These are phyloP conservation scores for Aspergillus vadensis DNA, from an alignment of 2,329 filamentous ascomycete genomes.

Conservation along the genomic window DNA sequence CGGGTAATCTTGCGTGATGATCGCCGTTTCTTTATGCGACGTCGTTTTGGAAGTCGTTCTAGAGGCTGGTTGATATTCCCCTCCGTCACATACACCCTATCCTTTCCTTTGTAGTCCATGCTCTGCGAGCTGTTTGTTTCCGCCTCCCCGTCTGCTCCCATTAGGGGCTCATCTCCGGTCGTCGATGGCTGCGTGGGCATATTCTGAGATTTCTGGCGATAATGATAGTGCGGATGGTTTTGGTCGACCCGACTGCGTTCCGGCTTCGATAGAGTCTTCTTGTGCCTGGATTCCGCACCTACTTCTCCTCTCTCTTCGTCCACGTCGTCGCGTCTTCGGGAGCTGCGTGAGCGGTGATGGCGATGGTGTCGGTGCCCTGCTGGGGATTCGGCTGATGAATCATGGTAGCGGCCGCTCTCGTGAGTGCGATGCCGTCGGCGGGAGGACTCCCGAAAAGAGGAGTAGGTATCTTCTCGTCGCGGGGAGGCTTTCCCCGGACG, in stretches of 20 bases:
- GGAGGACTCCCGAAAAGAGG: slow-evolving; percentile 67
- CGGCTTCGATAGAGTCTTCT: slow-evolving; percentile 84
- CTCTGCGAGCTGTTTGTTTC: slow-evolving; percentile 65
- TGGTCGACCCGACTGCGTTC: slow-evolving; percentile 83
- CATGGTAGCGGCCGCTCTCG: slow-evolving; percentile 61
- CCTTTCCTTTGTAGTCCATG: slow-evolving; percentile 54
- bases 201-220: slow-evolving; percentile 88
- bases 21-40: slow-evolving; percentile 56
- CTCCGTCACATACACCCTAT: slow-evolving; percentile 36
- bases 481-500: slow-evolving; percentile 66
- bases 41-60: slow-evolving; percentile 43
- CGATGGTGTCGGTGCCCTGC: slow-evolving; percentile 42
- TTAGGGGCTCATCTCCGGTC: slow-evolving; percentile 85
- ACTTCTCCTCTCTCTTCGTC: slow-evolving; percentile 59
- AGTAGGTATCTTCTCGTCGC: slow-evolving; percentile 60
- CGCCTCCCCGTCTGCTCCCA: slow-evolving; percentile 64
- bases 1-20: slow-evolving; percentile 64
- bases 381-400: slow-evolving; percentile 36
- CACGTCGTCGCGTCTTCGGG: slow-evolving; percentile 44
- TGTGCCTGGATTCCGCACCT: slow-evolving; percentile 61
- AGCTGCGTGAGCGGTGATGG: slow-evolving; percentile 47
- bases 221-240: slow-evolving; percentile 93
- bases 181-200: slow-evolving; percentile 89
- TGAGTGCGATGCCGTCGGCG: slow-evolving; percentile 70
- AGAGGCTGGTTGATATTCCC: slow-evolving; percentile 47